Conservation (phyloP, 495 filamentous ascomycete genomes). For the Xylaria palmicola region DNA sequence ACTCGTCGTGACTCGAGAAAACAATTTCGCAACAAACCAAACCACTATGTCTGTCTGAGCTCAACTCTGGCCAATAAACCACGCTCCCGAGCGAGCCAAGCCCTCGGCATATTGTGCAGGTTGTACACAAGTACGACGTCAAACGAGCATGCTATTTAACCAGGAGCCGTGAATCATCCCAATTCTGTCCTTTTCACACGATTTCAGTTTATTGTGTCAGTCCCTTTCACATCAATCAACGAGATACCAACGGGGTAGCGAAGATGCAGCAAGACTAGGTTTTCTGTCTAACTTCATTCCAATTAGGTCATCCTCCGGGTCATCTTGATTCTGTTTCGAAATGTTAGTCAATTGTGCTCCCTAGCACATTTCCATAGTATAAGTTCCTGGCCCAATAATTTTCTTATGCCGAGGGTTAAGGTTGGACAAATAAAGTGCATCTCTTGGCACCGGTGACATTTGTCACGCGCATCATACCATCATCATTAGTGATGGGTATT, state of each 20-base stretch:
- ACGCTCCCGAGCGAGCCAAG: background rate
- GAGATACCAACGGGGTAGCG: background rate
- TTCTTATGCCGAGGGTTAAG: background rate
- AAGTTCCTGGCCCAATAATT: background rate
- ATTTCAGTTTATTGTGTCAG: background rate
- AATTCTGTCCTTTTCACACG: too few relatives aligned
- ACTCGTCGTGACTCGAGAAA: background rate
- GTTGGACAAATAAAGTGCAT: background rate
- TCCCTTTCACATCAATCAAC: background rate
- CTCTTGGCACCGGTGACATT: conserved; percentile 6
- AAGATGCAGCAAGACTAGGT: background rate
- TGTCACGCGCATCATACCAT: background rate
- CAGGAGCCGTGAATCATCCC: background rate
- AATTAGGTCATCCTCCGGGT: background rate
- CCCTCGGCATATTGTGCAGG: background rate
- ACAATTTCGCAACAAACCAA: background rate
- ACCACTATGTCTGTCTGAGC: background rate
- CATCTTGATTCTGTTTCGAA: too few relatives aligned
- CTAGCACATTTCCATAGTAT: background rate
- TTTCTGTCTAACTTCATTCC: background rate
- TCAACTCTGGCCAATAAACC: background rate
- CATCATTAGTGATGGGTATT: background rate
- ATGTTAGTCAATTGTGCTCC: too few relatives aligned
- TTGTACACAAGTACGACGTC: background rate
- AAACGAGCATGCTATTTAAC: background rate